phyloP scores from a whole-genome alignment of 2,329 filamentous ascomycete genomes.

The Biscogniauxia marginata region DNA sequence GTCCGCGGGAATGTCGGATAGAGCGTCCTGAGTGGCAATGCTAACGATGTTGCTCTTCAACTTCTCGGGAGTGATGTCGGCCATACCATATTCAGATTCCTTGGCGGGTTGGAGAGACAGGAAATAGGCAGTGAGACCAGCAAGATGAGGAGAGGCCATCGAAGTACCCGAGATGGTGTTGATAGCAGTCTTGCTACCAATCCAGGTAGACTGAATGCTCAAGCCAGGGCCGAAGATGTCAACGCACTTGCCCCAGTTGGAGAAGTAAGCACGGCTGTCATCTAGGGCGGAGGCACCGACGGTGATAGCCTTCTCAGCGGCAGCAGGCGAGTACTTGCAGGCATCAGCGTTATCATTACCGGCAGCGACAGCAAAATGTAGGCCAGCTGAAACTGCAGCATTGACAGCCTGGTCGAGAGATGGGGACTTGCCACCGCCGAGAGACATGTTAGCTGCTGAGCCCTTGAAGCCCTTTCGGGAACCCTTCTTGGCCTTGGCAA shows the following conservation, averaged over 20 bases:
- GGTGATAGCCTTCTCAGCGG: slow-evolving; percentile 87
- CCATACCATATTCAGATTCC: slow-evolving; percentile 89
- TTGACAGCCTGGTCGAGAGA: slow-evolving; percentile 91
- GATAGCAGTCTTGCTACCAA: slow-evolving; percentile 89
- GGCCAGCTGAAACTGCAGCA: slow-evolving; percentile 83
- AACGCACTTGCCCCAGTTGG: slow-evolving; percentile 99
- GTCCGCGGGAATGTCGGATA: slow-evolving; percentile 78
- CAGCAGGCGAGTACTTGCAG: slow-evolving; percentile 98
- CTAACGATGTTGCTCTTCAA: slow-evolving; percentile 86
- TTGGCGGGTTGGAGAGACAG: slow-evolving; percentile 89
- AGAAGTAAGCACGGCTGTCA: slow-evolving; percentile 99
- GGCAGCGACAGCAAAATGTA: slow-evolving; percentile 97
- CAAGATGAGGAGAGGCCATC: slow-evolving; percentile 97
- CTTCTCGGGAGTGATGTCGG: slow-evolving; percentile 86
- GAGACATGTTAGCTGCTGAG: slow-evolving; percentile 98
- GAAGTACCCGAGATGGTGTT: slow-evolving; percentile 99
- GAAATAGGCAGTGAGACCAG: slow-evolving; percentile 95
- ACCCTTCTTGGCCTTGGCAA: slow-evolving; percentile 76
- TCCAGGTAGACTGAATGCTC: slow-evolving; percentile 98
- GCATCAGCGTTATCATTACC: slow-evolving; percentile 99
- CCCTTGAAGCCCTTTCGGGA: slow-evolving; percentile 98
- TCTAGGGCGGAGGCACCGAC: slow-evolving; percentile 92
- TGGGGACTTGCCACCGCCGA: slow-evolving; percentile 94
- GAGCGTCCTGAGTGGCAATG: slow-evolving; percentile 74
- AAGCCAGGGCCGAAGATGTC: slow-evolving; percentile 98